Base-by-base conservation (phyloP, 1,139 yeast species). In the Neolecta irregularis region DNA sequence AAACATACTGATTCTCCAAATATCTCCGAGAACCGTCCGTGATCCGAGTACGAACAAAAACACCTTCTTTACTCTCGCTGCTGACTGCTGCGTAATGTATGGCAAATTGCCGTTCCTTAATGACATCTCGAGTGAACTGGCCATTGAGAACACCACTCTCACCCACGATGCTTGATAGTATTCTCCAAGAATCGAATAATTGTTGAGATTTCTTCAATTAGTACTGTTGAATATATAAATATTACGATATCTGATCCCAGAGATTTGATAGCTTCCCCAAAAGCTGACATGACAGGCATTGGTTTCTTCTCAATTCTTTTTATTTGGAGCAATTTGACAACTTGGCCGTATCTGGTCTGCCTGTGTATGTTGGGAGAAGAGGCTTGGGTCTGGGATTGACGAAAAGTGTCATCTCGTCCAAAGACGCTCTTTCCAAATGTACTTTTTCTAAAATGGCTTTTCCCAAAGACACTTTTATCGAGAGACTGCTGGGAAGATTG, bases 1-100 rank as follows among this genome's bases (percentile, higher is more conserved):
- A 9, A 6, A 21, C 8, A 32, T 28, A 39, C 55, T 88, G 95
- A 8, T 57, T 54, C 52, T 88, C 93, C 46, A 88, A 62, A 48
- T 68, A 75, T 6, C 53, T 46, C 46, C 67, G 70, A 18, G 91
- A 69, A 39, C 70, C 74, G 8, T 56, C 51, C 22, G 20, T 16
- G 31, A 15, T 16, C 31, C 31, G n/a, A n/a, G n/a, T n/a, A n/a
- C n/a, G n/a, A n/a, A n/a, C n/a, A 15, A 16, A 6, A 5, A 72
- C 67, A 29, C 79, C 65, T 39, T 60, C 58, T 38, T 62, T 63
- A 41, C 15, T 26, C n/a, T n/a, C 19, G 33, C 24, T 16, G 50
- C 46, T 13, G 53, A 48, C 5, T 48, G 25, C 45, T 35, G 58
- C 16, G 24, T 37, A 57, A 8, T 57, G 55, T 41, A 50, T 45